Percentiles rank a stretch among this genome's conserved stretches.
These are phyloP conservation scores for Lodderomyces margitis DNA, from an alignment of 1,139 yeast genomes.

Conservation along the genomic window DNA sequence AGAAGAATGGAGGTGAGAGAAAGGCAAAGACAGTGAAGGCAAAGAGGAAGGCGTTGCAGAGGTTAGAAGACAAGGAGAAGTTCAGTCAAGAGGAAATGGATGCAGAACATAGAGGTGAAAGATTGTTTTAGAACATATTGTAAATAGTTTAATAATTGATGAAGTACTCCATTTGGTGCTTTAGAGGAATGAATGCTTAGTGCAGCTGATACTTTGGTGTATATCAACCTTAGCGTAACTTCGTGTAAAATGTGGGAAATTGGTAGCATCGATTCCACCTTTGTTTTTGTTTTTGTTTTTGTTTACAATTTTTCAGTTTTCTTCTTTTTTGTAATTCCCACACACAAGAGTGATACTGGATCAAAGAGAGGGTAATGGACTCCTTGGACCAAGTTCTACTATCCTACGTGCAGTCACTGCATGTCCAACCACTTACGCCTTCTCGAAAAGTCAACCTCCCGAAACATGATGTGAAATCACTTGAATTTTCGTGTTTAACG, in stretches of 20 bases:
- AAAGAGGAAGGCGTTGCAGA: slow-evolving; percentile 61
- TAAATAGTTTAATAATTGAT: neutral
- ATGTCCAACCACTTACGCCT: slow-evolving; percentile 12
- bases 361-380: slow-evolving; percentile 1
- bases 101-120: slow-evolving; percentile 31
- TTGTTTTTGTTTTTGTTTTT: neutral
- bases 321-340: slow-evolving; percentile 1
- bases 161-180: too few species aligned
- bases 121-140: slow-evolving; percentile 21
- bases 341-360: slow-evolving; percentile 2
- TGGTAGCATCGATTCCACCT: neutral
- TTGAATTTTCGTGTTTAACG: slow-evolving; percentile 12
- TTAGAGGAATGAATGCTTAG: too few species aligned
- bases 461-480: slow-evolving; percentile 12
- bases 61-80: slow-evolving; percentile 40
- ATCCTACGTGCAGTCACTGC: slow-evolving; percentile 12
- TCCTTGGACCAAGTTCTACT: slow-evolving; percentile 10
- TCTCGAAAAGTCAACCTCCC: slow-evolving; percentile 12
- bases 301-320: neutral
- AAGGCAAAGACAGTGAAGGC: slow-evolving; percentile 70
- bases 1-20: slow-evolving; percentile 90
- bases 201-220: too few species aligned
- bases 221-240: too few species aligned
- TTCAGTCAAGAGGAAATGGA: slow-evolving; percentile 27
- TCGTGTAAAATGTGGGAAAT: too few species aligned